phyloP scores from a whole-genome alignment of 2,329 filamentous ascomycete genomes.

The Colletotrichum tropicicola region DNA sequence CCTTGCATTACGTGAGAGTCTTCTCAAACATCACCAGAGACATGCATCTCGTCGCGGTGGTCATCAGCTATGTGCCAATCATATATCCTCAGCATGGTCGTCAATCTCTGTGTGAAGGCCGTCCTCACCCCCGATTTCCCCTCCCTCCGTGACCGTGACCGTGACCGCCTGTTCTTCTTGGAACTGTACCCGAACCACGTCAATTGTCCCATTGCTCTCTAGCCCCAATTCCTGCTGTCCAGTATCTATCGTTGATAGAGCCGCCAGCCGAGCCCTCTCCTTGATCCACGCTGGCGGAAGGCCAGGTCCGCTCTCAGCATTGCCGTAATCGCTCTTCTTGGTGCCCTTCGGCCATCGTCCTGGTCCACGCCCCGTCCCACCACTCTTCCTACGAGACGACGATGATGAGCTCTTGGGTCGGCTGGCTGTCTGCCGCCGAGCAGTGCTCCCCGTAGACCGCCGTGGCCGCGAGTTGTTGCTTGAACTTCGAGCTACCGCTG shows the following conservation, averaged over 20 bases:
- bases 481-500: conserved; percentile 44
- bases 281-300: conserved; percentile 65
- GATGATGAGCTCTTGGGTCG: conserved; percentile 45
- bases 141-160: neutral
- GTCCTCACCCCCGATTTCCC: neutral
- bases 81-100: conserved; percentile 7
- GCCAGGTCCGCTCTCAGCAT: conserved; percentile 71
- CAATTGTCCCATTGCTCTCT: conserved; percentile 22
- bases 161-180: neutral
- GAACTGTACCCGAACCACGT: conserved; percentile 30
- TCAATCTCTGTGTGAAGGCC: neutral
- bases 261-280: conserved; percentile 38
- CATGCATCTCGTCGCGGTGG: neutral
- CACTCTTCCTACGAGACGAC: conserved; percentile 62
- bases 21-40: no score
- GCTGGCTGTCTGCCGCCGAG: conserved; percentile 35
- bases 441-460: conserved; percentile 43
- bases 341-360: conserved; percentile 75
- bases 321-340: conserved; percentile 74
- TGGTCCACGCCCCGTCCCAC: conserved; percentile 71
- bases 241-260: conserved; percentile 35
- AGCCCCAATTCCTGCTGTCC: neutral
- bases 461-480: conserved; percentile 49
- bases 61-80: conserved; percentile 6
- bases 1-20: no score